A percentile compares a stretch with the other conserved stretches of the same genome.
phyloP scores from a whole-genome alignment of 257 asterid species.

The Ajuga chamaepitys region DNA sequence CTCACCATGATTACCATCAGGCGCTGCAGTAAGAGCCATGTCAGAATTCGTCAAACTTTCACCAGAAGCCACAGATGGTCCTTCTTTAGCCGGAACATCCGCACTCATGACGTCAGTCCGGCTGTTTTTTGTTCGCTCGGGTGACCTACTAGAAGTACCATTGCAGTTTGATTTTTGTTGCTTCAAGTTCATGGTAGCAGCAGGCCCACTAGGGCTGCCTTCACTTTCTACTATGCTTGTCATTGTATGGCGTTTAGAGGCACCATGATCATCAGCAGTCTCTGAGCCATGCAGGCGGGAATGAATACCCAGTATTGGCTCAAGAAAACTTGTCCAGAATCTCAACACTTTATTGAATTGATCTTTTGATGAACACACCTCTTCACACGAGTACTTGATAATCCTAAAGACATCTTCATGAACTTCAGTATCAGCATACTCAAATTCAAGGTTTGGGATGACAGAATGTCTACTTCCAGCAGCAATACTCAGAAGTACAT shows the following conservation, averaged over 20 bases:
- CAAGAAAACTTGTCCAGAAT: slow-evolving; percentile 85
- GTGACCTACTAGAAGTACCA: slow-evolving; percentile 51
- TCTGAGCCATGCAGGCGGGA: slow-evolving; percentile 43
- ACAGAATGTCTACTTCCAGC: slow-evolving; percentile 78
- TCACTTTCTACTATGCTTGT: slow-evolving; percentile 46
- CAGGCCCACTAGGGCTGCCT: slow-evolving; percentile 50
- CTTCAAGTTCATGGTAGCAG: slow-evolving; percentile 35
- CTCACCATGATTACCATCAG: slow-evolving; percentile 48
- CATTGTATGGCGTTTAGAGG: slow-evolving; percentile 28
- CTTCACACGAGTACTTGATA: slow-evolving; percentile 83
- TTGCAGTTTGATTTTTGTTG: slow-evolving; percentile 44
- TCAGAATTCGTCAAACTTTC: slow-evolving; percentile 42
- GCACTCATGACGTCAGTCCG: slow-evolving; percentile 34
- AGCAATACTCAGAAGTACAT: slow-evolving; percentile 58
- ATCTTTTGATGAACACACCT: slow-evolving; percentile 90
- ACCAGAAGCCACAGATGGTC: slow-evolving; percentile 28
- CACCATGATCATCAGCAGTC: slow-evolving; percentile 40
- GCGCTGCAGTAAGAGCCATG: slow-evolving; percentile 30
- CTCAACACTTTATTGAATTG: slow-evolving; percentile 71
- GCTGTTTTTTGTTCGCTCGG: slow-evolving; percentile 30
- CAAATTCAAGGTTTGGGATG: slow-evolving; percentile 70
- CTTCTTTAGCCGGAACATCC: slow-evolving; percentile 45
- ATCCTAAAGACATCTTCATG: slow-evolving; percentile 83
- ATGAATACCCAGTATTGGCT: slow-evolving; percentile 72
- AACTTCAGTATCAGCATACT: slow-evolving; percentile 62